Base-by-base conservation (phyloP, 768 basidiomycete species). In the Lentinula sp. region DNA sequence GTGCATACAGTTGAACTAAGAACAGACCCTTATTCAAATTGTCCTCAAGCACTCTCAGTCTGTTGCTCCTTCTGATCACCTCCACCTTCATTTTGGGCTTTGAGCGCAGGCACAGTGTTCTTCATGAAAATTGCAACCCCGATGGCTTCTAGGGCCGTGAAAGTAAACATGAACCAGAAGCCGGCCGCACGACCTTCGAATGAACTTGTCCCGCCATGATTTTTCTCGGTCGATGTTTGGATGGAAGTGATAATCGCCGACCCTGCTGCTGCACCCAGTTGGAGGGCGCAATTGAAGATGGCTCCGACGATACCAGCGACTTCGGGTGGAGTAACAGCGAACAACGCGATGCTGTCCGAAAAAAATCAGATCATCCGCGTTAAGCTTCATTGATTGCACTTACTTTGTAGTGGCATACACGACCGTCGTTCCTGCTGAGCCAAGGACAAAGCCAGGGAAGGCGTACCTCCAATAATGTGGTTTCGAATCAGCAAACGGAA, bases 221-320 rank as follows among this genome's bases (percentile, higher is more conserved):
- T 63, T 49, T 61, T 60, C 65, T 80, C 73, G 9, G 83, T 71
- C 43, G 77, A 78, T 3, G 75, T 73, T 70, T 81, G 70, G 64
- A 85, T 83, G 16, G 81, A 78, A 36, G 69, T 77, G 28, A 82
- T 74, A 28, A 75, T 74, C 13, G 84, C 79, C 36, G 81, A 70
- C 18, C 81, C 82, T 20, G 81, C 71, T 6, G 84, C 84, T 9
- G 76, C 76, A 37, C 82, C 82, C 61, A 82, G 71, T 67, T 85
- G 81, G 1, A 84, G 75, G 10, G 80, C 79, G 23, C 77, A 75
- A 60, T 81, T 82, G 73, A 83, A 82, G 43, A 85, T 78, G 15
- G 84, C 84, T 18, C 81, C 81, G 15, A 83, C 76, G 4, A 78
- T 80, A 43, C 84, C 84, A 4, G 81, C 75, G 66, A 81, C 77